These are phyloP conservation scores for Pneumocystis sp. DNA, from an alignment of 1,139 yeast species.

Conservation along the genomic window DNA sequence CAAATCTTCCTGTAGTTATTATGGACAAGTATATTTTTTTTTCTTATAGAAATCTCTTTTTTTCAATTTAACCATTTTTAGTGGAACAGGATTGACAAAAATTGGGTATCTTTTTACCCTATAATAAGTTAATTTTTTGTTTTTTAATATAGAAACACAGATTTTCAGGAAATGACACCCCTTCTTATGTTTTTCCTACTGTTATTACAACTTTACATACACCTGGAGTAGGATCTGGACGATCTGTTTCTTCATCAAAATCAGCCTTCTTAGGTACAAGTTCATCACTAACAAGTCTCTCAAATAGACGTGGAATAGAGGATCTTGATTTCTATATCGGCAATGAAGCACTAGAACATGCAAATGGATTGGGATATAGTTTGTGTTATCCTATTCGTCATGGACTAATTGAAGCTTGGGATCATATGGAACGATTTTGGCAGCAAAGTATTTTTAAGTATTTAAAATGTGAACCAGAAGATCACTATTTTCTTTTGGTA, in stretches of 20 bases:
- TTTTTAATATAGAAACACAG: background rate
- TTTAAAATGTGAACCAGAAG: constrained; percentile 95
- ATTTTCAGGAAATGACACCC: constrained; percentile 96
- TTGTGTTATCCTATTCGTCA: constrained; percentile 86
- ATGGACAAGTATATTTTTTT: constrained; percentile 37
- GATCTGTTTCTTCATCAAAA: constrained; percentile 20
- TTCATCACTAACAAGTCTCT: constrained; percentile 29
- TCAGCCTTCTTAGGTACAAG: constrained; percentile 19
- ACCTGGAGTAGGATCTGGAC: constrained; percentile 21
- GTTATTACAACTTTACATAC: constrained; percentile 72
- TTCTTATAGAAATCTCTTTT: background rate
- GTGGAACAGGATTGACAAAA: constrained; percentile 96
- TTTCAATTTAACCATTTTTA: constrained; percentile 20
- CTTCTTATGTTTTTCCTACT: constrained; percentile 93
- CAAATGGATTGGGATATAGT: constrained; percentile 80
- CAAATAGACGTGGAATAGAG: constrained; percentile 76
- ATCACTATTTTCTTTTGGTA: constrained; percentile 68
- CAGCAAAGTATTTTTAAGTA: constrained; percentile 92
- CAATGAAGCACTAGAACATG: constrained; percentile 80
- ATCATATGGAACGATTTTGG: constrained; percentile 99
- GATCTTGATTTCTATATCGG: constrained; percentile 93
- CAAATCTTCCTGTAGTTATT: constrained; percentile 62
- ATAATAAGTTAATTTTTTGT: background rate
- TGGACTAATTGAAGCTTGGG: constrained; percentile 98
- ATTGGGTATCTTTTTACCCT: constrained; percentile 35